A percentile compares a stretch with the other conserved stretches of the same genome.
Evolutionary conservation across 495 filamentous ascomycete genomes (phyloP).

Genomic region (Penicillium cataractarum): DNA sequence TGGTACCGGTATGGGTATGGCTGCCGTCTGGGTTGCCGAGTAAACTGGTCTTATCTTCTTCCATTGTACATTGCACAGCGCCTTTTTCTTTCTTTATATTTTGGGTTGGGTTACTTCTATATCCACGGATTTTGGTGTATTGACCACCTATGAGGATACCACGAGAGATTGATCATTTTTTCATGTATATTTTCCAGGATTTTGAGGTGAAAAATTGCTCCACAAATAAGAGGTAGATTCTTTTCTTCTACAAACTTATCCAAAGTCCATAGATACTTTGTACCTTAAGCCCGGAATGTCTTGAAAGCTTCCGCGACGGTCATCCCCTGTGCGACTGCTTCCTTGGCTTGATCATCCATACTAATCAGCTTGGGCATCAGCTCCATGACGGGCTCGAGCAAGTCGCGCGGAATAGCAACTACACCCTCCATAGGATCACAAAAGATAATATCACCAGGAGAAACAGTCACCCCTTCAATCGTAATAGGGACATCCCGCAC

Average conservation of each 20-base stretch:
- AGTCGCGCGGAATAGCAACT: constrained; percentile 60
- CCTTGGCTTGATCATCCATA: constrained; percentile 64
- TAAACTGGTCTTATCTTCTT: constrained; percentile 44
- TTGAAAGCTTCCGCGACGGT: constrained; percentile 62
- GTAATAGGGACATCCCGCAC: constrained; percentile 55
- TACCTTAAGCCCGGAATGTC: constrained; percentile 34
- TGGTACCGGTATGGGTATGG: constrained; percentile 97
- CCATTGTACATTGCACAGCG: constrained; percentile 38
- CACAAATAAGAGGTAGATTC: background rate
- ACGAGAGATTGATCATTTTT: constrained; percentile 26
- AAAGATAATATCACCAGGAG: constrained; percentile 64
- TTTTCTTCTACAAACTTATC: background rate
- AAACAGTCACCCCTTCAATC: constrained; percentile 53
- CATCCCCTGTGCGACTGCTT: constrained; percentile 59
- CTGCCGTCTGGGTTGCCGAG: constrained; percentile 90
- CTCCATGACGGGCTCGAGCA: constrained; percentile 53
- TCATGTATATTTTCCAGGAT: constrained; percentile 17
- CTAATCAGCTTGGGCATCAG: constrained; percentile 56
- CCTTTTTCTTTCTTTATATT: constrained; percentile 18
- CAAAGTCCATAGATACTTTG: background rate
- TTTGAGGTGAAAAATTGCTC: background rate
- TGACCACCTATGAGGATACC: constrained; percentile 33
- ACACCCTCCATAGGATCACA: constrained; percentile 64
- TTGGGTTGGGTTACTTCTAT: constrained; percentile 13
- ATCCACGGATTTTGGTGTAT: constrained; percentile 32